A percentile compares a stretch with the other conserved stretches of the same genome.
phyloP scores from a whole-genome alignment of 2,329 filamentous ascomycete species.

The Cladosporium velox region DNA sequence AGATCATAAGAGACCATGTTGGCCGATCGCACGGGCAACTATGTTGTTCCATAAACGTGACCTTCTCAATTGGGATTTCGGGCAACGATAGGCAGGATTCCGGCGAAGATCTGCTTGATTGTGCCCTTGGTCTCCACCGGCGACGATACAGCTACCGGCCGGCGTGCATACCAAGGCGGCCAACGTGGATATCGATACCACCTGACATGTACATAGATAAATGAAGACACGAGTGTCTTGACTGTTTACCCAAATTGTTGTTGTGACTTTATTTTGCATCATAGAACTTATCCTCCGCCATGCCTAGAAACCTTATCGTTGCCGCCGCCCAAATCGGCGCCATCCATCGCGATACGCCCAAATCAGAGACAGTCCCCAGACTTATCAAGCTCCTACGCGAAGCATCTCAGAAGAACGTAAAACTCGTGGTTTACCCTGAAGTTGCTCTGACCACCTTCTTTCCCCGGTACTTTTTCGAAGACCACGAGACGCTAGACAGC shows the following conservation, averaged over 20 bases:
- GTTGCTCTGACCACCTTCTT: conserved; percentile 61
- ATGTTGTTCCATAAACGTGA: background rate
- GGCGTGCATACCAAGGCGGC: conserved; percentile 18
- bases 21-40: background rate
- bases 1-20: background rate
- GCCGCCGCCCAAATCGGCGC: conserved; percentile 59
- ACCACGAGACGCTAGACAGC: conserved; percentile 44
- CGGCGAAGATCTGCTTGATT: conserved; percentile 4
- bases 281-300: conserved; percentile 22
- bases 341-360: conserved; percentile 46
- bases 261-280: background rate
- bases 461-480: conserved; percentile 48
- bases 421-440: conserved; percentile 58
- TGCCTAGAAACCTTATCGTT: conserved; percentile 48
- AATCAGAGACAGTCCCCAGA: conserved; percentile 48
- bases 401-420: conserved; percentile 48
- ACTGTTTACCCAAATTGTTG: background rate
- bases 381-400: conserved; percentile 53
- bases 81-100: conserved; percentile 19
- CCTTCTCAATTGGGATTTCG: conserved; percentile 7
- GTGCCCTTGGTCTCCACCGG: background rate
- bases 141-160: conserved; percentile 8
- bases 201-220: background rate
- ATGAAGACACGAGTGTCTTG: background rate
- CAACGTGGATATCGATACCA: background rate